Evolutionary conservation across 495 filamentous ascomycete genomes (phyloP).

Genomic region (Penicillium silybi): DNA sequence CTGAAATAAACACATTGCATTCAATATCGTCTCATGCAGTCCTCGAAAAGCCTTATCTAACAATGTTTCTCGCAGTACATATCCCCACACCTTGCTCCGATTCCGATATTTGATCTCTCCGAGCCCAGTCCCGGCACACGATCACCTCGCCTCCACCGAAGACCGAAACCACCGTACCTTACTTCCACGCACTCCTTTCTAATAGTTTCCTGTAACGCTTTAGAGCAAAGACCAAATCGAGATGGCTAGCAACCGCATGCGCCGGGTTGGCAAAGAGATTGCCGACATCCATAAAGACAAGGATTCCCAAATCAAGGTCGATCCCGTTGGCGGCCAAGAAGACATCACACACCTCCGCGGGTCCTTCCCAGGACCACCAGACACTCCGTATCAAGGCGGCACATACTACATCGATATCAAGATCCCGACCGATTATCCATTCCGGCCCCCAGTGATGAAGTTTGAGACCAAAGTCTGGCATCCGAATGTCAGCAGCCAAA

Average conservation of each 20-base stretch:
- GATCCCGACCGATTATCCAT: conserved; percentile 88
- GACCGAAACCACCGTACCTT: background rate
- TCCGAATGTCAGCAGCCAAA: conserved; percentile 93
- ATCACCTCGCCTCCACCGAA: background rate
- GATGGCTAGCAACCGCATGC: conserved; percentile 75
- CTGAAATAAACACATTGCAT: background rate
- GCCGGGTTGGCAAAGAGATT: conserved; percentile 89
- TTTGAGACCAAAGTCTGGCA: conserved; percentile 98
- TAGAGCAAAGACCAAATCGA: background rate
- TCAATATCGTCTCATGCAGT: background rate
- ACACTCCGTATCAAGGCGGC: conserved; percentile 91
- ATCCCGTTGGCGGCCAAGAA: conserved; percentile 57
- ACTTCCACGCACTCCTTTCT: background rate
- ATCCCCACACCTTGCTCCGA: background rate
- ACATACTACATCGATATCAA: conserved; percentile 77
- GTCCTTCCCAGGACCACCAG: conserved; percentile 80
- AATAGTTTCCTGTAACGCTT: background rate
- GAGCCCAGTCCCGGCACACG: background rate
- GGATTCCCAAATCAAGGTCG: conserved; percentile 67
- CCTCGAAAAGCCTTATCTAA: background rate
- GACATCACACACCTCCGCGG: conserved; percentile 85
- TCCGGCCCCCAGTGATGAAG: conserved; percentile 86
- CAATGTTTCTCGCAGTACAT: background rate
- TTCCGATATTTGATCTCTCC: background rate
- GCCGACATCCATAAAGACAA: conserved; percentile 77